Conservation (phyloP, 2,329 filamentous ascomycete species). For the Aspergillus sergii region DNA sequence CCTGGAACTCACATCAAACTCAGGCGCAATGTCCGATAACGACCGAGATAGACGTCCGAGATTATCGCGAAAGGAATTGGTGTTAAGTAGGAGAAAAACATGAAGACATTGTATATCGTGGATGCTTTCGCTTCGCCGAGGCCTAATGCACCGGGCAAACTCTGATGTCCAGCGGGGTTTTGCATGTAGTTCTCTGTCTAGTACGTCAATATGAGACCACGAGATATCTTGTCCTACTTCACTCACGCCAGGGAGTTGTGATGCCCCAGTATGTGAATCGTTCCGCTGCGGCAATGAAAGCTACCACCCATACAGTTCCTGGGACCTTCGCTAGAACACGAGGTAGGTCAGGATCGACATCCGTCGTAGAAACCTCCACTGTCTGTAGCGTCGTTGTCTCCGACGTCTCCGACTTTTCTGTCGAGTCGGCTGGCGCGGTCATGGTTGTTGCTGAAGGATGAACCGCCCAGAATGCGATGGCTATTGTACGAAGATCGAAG, state of each 20-base stretch:
- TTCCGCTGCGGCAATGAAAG: not conserved
- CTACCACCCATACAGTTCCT: not conserved
- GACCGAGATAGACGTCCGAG: slow-evolving; percentile 43
- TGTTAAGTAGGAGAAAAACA: slow-evolving; percentile 52
- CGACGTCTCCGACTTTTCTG: too few relatives aligned
- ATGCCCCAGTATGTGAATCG: not conserved
- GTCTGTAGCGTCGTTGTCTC: too few relatives aligned
- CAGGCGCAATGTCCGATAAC: slow-evolving; percentile 38
- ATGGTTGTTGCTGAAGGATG: too few relatives aligned
- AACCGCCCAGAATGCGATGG: too few relatives aligned
- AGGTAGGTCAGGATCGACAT: too few relatives aligned
- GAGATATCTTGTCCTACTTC: not conserved
- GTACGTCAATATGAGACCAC: not conserved
- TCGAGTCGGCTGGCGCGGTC: too few relatives aligned
- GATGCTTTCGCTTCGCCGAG: slow-evolving; percentile 55
- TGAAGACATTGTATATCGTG: slow-evolving; percentile 59
- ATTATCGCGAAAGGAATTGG: slow-evolving; percentile 40
- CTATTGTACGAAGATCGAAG: too few relatives aligned
- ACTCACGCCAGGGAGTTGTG: slow-evolving; percentile 4
- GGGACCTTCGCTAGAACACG: too few relatives aligned
- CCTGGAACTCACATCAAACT: slow-evolving; percentile 27
- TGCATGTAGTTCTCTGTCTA: slow-evolving; percentile 20
- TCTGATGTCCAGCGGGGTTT: slow-evolving; percentile 19
- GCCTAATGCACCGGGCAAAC: slow-evolving; percentile 55
- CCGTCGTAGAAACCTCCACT: too few relatives aligned